These are phyloP conservation scores for Pichia sporocuriosa DNA, from an alignment of 805 yeast species.

Conservation along the genomic window DNA sequence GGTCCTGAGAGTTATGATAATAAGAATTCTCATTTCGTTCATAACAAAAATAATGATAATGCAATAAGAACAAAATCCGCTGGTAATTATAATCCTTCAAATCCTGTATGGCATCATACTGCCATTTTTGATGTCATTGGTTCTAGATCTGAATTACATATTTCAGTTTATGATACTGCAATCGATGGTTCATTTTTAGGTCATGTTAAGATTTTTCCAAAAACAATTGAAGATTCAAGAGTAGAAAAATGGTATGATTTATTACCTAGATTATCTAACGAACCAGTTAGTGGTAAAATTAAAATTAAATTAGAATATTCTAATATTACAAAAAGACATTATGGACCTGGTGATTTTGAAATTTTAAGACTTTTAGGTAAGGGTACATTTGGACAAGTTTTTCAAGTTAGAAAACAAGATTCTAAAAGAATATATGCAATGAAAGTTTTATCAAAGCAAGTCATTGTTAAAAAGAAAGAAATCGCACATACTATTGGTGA, in stretches of 20 bases:
- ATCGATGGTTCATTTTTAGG: constrained; percentile 83
- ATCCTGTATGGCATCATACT: constrained; percentile 89
- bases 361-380: constrained; percentile 85
- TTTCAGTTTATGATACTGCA: constrained; percentile 85
- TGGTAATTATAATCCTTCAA: constrained; percentile 33
- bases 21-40: constrained; percentile 21
- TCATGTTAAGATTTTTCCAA: constrained; percentile 68
- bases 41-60: constrained; percentile 4
- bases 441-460: constrained; percentile 93
- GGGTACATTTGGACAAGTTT: constrained; percentile 97
- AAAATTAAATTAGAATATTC: constrained; percentile 70
- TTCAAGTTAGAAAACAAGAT: constrained; percentile 88
- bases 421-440: constrained; percentile 90
- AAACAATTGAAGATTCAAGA: constrained; percentile 37
- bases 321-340: constrained; percentile 62
- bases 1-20: constrained; percentile 53
- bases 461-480: constrained; percentile 93
- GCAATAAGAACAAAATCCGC: constrained; percentile 5
- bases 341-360: constrained; percentile 93
- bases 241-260: constrained; percentile 70
- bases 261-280: constrained; percentile 68
- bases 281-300: constrained; percentile 70
- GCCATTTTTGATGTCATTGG: constrained; percentile 90
- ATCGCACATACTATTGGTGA: constrained; percentile 98
- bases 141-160: constrained; percentile 73